Conservation (phyloP, 2,329 filamentous ascomycete species). For the Ophiostoma montium region DNA sequence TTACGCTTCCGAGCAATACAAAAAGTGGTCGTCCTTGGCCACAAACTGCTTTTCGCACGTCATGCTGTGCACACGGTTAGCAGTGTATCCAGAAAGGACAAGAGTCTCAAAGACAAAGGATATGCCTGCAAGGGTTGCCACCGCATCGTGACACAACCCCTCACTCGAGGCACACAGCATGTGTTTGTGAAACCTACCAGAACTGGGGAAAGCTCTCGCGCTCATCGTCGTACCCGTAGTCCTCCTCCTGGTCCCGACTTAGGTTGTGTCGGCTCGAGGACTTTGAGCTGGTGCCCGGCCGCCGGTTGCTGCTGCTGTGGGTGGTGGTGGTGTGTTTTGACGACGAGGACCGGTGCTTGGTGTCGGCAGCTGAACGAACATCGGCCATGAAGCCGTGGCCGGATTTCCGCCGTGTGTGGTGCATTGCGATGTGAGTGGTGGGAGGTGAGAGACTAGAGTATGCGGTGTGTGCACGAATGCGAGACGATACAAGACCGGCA, state of each 20-base stretch:
- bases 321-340: conserved; percentile 18
- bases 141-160: background rate
- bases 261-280: conserved; percentile 19
- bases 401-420: conserved; percentile 43
- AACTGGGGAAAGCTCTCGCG: conserved; percentile 51
- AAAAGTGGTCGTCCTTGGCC: conserved; percentile 38
- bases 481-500: background rate
- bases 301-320: conserved; percentile 23
- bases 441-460: conserved; percentile 8
- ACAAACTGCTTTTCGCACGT: conserved; percentile 53
- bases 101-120: conserved; percentile 5
- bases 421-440: conserved; percentile 26
- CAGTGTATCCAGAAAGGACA: background rate
- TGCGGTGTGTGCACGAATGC: background rate
- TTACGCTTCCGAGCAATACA: conserved; percentile 52
- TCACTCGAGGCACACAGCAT: conserved; percentile 5
- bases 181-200: conserved; percentile 32
- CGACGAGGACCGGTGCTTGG: conserved; percentile 26
- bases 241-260: conserved; percentile 8
- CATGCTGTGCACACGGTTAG: conserved; percentile 32
- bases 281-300: conserved; percentile 25
- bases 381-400: conserved; percentile 42
- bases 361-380: conserved; percentile 25
- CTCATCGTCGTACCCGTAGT: conserved; percentile 39
- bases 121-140: background rate